phyloP scores from a whole-genome alignment of 768 basidiomycete genomes.

The Nevesoporus exiguus region DNA sequence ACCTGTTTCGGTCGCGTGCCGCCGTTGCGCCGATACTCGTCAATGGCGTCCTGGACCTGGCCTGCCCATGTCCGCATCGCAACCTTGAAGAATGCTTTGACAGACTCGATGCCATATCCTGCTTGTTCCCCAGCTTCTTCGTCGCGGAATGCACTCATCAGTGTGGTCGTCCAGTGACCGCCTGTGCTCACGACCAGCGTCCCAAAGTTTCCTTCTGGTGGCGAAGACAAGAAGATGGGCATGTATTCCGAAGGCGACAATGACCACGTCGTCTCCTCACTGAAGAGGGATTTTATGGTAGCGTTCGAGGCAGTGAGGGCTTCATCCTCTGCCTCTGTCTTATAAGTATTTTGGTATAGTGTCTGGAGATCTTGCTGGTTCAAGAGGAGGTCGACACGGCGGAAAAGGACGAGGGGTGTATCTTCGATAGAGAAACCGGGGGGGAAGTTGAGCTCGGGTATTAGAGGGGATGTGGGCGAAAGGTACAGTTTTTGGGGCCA shows the following conservation, averaged over 20 bases:
- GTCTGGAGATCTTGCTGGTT: conserved; percentile 44
- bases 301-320: conserved; percentile 13
- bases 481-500: conserved; percentile 67
- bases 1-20: conserved; percentile 40
- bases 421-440: conserved; percentile 48
- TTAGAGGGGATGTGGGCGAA: conserved; percentile 43
- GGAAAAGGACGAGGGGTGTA: conserved; percentile 65
- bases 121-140: conserved; percentile 28
- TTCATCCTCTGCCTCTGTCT: conserved; percentile 16
- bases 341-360: conserved; percentile 36
- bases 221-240: conserved; percentile 40
- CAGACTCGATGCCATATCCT: conserved; percentile 48
- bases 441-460: conserved; percentile 41
- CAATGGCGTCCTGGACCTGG: conserved; percentile 45
- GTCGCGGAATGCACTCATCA: conserved; percentile 44
- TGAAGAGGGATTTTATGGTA: conserved; percentile 44
- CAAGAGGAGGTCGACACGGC: conserved; percentile 59
- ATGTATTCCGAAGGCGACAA: conserved; percentile 52
- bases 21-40: conserved; percentile 30
- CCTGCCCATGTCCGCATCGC: conserved; percentile 56
- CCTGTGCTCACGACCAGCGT: conserved; percentile 63
- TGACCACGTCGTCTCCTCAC: conserved; percentile 54
- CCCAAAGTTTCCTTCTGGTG: conserved; percentile 51
- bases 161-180: conserved; percentile 65
- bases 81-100: conserved; percentile 56